Evolutionary conservation across 257 asterid species (phyloP).

Genomic region (Ajuga chamaepitys): DNA sequence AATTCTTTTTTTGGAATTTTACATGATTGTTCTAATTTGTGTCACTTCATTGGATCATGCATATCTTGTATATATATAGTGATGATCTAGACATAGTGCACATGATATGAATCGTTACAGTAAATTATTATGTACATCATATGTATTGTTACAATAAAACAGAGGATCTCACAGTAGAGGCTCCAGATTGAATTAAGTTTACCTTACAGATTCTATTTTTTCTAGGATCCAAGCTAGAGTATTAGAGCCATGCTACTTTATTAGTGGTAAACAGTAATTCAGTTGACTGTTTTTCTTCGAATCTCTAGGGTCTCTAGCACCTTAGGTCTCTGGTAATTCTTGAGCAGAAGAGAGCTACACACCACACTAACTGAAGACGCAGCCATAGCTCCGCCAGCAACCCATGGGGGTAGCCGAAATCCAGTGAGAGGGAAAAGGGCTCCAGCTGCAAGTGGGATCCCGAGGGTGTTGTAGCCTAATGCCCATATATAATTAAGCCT

Average conservation of each 20-base stretch:
- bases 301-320: constrained; percentile 34
- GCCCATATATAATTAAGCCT: constrained; percentile 78
- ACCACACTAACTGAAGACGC: constrained; percentile 91
- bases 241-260: neutral
- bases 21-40: too few relatives aligned
- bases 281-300: constrained; percentile 31
- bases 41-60: too few relatives aligned
- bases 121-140: too few relatives aligned
- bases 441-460: constrained; percentile 84
- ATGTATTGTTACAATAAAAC: too few relatives aligned
- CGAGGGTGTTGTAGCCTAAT: constrained; percentile 57
- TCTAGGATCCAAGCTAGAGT: too few relatives aligned
- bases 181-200: too few relatives aligned
- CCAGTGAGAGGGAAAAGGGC: constrained; percentile 59
- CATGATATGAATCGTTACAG: too few relatives aligned
- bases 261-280: neutral
- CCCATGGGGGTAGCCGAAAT: constrained; percentile 85
- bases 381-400: constrained; percentile 96
- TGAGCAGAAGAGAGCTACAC: constrained; percentile 76
- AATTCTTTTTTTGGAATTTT: too few relatives aligned
- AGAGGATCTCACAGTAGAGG: too few relatives aligned
- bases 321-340: constrained; percentile 67
- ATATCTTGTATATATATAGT: too few relatives aligned
- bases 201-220: too few relatives aligned
- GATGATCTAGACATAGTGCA: too few relatives aligned